Evolutionary conservation across 2,329 filamentous ascomycete species (phyloP).

Genomic region (Exophiala mesophila): DNA sequence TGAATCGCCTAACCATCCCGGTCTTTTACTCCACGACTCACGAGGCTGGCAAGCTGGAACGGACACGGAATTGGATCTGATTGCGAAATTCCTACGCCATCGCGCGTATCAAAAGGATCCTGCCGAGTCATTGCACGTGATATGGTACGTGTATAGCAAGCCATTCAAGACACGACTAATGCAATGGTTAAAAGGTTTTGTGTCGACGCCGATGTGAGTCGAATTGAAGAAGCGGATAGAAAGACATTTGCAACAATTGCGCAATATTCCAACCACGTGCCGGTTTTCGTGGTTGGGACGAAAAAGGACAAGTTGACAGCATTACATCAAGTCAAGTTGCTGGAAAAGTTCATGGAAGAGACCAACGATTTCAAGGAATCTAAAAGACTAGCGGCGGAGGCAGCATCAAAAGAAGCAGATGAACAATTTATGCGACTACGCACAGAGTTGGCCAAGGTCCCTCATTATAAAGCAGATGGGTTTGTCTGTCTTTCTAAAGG

Average conservation of each 20-base stretch:
- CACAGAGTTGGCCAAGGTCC: constrained; percentile 22
- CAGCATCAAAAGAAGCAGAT: constrained; percentile 19
- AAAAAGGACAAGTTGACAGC: constrained; percentile 34
- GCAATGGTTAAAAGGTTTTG: constrained; percentile 29
- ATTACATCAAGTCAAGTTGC: constrained; percentile 23
- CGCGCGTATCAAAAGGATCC: constrained; percentile 29
- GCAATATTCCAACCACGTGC: constrained; percentile 31
- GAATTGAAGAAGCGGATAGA: constrained; percentile 33
- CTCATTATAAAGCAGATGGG: constrained; percentile 25
- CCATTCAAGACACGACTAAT: too few species aligned
- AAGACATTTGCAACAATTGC: constrained; percentile 31
- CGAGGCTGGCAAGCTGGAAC: constrained; percentile 34
- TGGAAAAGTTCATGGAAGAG: constrained; percentile 23
- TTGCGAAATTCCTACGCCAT: constrained; percentile 30
- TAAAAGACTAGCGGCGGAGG: constrained; percentile 25
- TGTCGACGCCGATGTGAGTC: constrained; percentile 32
- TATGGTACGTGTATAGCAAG: constrained; percentile 28
- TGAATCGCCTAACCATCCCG: constrained; percentile 31
- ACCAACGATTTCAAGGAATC: constrained; percentile 26
- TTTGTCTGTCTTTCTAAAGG: constrained; percentile 26
- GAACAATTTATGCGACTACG: constrained; percentile 23
- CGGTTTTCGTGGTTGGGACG: constrained; percentile 32
- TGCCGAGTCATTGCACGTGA: constrained; percentile 31
- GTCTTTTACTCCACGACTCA: constrained; percentile 34
- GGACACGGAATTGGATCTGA: constrained; percentile 30